These are phyloP conservation scores for Physaria fendleri DNA, from an alignment of 345 rosid species.

Conservation along the genomic window DNA sequence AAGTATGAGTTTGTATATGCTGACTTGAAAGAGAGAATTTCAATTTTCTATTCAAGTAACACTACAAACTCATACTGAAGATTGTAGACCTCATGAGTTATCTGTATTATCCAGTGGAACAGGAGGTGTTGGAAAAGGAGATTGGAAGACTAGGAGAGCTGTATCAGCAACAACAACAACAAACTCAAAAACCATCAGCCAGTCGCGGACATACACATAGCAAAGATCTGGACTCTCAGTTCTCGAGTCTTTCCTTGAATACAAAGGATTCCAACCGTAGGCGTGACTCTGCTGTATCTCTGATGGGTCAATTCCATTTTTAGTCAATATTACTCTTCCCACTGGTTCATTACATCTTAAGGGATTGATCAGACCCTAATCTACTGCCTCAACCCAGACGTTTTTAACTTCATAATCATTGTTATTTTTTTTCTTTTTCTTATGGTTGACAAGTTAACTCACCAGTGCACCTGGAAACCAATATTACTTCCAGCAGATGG, in stretches of 20 bases:
- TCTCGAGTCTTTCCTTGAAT: conserved; percentile 71
- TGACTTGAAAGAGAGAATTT: not conserved
- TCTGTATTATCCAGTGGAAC: conserved; percentile 76
- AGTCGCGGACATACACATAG: conserved; percentile 56
- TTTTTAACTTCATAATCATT: not conserved
- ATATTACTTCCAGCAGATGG: conserved; percentile 35
- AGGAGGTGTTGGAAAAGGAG: conserved; percentile 91
- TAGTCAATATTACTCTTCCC: conserved; percentile 28
- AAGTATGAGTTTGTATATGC: not conserved
- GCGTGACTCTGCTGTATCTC: conserved; percentile 61
- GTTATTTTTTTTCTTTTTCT: not conserved
- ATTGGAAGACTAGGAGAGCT: conserved; percentile 65
- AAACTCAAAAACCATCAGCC: conserved; percentile 51
- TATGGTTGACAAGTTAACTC: conserved; percentile 28
- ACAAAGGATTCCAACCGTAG: conserved; percentile 59
- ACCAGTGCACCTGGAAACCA: conserved; percentile 57
- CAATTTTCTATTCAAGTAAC: not conserved
- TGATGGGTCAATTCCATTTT: conserved; percentile 55
- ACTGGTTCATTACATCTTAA: conserved; percentile 6
- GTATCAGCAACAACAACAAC: conserved; percentile 73
- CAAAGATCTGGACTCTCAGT: conserved; percentile 88
- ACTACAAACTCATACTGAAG: not conserved
- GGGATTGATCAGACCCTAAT: conserved; percentile 1
- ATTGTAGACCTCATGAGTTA: conserved; percentile 14
- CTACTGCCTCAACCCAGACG: not conserved